Evolutionary conservation across 1,139 yeast genomes (phyloP), one percentile per base, ranked within the genome.

Genomic region (Scheffersomyces stambukii): DNA sequence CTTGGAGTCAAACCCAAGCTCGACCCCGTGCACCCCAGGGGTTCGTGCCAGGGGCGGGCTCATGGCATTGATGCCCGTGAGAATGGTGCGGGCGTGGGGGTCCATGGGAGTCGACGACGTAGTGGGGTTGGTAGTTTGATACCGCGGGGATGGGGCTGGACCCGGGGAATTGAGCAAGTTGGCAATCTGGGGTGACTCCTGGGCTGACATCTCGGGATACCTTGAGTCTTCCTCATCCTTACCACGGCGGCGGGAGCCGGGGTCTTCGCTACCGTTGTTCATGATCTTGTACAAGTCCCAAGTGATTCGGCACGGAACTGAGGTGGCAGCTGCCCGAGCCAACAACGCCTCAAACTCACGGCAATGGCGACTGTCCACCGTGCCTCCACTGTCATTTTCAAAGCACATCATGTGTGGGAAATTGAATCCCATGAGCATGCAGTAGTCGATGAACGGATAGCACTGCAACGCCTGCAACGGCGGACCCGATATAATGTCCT

Each of bases 341-440:
- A 48, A 28, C 7, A 43, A 29, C 16, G 26, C 25, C 27, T 36
- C 32, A 19, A 43, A 32, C 7, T 38, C 45, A 23, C 31, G 32
- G 20, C 33, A 28, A 31, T 37, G 38, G 12, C 28, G 13, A 8
- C 36, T 25, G 21, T 28, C 30, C 9, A 25, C 31, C 16, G 28
- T 24, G n/a, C n/a, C n/a, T n/a, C n/a, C n/a, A n/a, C n/a, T n/a
- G 8, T 36, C 42, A 14, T 35, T 33, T 15, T 35, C 33, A 20
- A 46, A 35, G 15, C 31, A 34, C 39, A 48, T 36, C 54, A 48
- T 48, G 17, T 41, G 32, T 2, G 54, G 52, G 31, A 48, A 48
- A 28, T 44, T 41, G 19, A 46, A 30, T 10, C 42, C 35, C 47
- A 50, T 41, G 6, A 42, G 28, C 8, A 47, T 17, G 13, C 36